Base-by-base conservation (phyloP, 2,329 filamentous ascomycete species). In the Botryotinia globosa region DNA sequence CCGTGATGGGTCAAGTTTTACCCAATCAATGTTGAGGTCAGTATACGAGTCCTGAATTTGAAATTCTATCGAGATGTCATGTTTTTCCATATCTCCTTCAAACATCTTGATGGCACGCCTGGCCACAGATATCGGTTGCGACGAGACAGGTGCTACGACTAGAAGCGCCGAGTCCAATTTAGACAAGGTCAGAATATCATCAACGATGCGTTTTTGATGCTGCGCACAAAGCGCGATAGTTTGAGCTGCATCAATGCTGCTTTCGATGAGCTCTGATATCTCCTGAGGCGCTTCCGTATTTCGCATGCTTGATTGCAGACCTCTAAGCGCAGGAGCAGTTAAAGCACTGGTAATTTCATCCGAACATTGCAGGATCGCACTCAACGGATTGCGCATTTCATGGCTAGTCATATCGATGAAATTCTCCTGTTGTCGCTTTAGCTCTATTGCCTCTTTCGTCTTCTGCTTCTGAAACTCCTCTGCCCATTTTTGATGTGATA, bases 401-500 rank as follows among this genome's bases (percentile, higher is more conserved):
- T 92, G 90, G 29, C 87, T 88, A 4, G 87, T 88, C 84, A 93
- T 92, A 80, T 94, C 92, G 78, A 94, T 93, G 77, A 94, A 94
- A 75, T 92, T 92, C 77, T 94, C 91, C 78, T 94, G 92, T 79
- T 92, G 90, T 7, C 90, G 83, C 76, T 87, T 88, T 59, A 87
- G 86, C 78, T 88, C 86, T 56, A 89, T 85, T 1, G 87, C 87
- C 73, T 89, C 85, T 68, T 77, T 75, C 76, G 77, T 78, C 86
- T 85, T 77, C 84, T 71, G 73, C 48, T 74, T 71, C 72, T 77
- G 77, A 58, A 66, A 74, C 32, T 78, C 77, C 66, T 74, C 75
- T 93, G 93, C 93, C 85, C 91, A 91, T 80, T 97, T 97, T 80
- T 96, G 92, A 71, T 92, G 88, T 29, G 91, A 94, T 75, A 97